Evolutionary conservation across 345 rosid species (phyloP), one percentile per base, ranked within the genome.

Genomic region (Bruguiera sexangula): DNA sequence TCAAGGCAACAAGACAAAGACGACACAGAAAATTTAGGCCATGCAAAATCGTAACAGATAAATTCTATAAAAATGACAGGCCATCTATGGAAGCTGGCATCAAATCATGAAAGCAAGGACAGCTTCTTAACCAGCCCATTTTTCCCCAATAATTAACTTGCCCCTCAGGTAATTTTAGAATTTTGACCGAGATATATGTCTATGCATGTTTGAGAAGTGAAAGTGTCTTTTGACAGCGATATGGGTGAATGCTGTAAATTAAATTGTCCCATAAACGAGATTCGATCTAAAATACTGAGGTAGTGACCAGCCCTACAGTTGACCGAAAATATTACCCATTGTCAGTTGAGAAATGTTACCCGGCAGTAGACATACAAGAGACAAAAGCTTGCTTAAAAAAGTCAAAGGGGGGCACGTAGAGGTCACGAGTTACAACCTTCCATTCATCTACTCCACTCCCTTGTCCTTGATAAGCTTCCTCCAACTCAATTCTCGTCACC

Each of bases 401-500:
- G 50, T 43, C 50, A 43, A 43, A 43, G 50, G 48, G 46, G 50
- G 50, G 50, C 50, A 43, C 50, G 50, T 43, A 43, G 18, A 34
- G 50, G 50, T 43, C 50, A 13, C 50, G 21, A 55, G 29, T 22
- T 29, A 22, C 70, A 72, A 72, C 70, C 39, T 69, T 66, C 61
- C 34, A 66, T 51, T 30, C 83, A 78, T 85, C 91, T 81, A 71
- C 85, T 85, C 92, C 83, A 83, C 82, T 75, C 78, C 68, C 64
- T 20, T 55, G 32, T 37, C 31, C 48, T 66, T 75, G 11, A 68
- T 58, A 39, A 52, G 39, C 73, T 67, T 60, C 75, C 63, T 58
- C 56, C 61, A 26, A 60, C 65, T 61, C 59, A 30, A 57, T 52
- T 60, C 61, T 73, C 63, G 55, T 30, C 73, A 37, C 66, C 22